Base-by-base conservation (phyloP, 345 rosid genomes). In the Salix arbutifolia region DNA sequence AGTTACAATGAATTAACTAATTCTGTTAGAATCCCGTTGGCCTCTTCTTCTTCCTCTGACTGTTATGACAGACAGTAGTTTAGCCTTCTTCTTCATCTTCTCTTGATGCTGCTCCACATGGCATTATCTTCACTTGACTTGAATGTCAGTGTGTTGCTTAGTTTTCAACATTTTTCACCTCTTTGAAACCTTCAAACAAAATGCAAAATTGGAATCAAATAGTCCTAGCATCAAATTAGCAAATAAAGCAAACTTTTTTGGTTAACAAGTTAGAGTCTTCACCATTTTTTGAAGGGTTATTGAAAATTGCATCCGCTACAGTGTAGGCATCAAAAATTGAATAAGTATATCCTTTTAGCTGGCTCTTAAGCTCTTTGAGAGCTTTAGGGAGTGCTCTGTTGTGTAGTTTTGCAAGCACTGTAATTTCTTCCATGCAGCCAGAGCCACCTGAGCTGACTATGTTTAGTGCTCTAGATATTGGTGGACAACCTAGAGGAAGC, bases 401-500 rank as follows among this genome's bases (percentile, higher is more conserved):
- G 75, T 87, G 88, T 8, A 80, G 26, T 60, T 73, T 38, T 28
- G 74, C 66, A 1, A 84, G 30, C 6, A 44, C 68, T 19, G 83
- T 76, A 33, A 50, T 1, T 26, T 80, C 78, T 8, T 84, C 74
- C 35, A 53, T 7, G 61, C 61, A 53, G 4, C 33, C 37, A 71
- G 85, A 82, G 23, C 79, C 66, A 26, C 82, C 78, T 11, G 44
- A 78, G 26, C 72, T 62, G 11, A 19, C 38, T 26, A 46, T 31
- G 26, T 79, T 65, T 13, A 50, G 0, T 16, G 53, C 73, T 74
- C 66, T 48, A 12, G 69, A 5, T 0, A 11, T 0, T 23, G 90
- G 91, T n/a, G 28, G 3, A 50, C 84, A 83, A 14, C 85, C 90
- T n/a, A 75, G 62, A 1, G 74, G 58, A 37, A 64, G 78, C 33